These are phyloP conservation scores for Fagopyrum esculentum DNA, from an alignment of 148 eudicot genomes.

Conservation along the genomic window DNA sequence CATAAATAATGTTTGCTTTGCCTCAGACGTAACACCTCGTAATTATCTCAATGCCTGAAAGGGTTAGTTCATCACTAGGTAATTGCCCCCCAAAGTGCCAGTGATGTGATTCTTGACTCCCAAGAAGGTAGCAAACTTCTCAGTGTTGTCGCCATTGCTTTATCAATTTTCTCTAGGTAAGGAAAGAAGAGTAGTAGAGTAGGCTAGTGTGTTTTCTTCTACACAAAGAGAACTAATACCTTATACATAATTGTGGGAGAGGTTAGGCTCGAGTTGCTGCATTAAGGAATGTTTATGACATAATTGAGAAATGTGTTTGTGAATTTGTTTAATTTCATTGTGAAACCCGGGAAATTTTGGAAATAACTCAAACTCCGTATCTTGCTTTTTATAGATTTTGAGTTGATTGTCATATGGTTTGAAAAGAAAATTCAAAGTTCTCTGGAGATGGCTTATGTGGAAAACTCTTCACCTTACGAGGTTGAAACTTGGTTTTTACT, in stretches of 20 bases:
- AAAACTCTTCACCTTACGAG: slow-evolving; percentile 81
- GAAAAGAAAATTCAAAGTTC: slow-evolving; percentile 72
- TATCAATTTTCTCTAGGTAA: too few species aligned
- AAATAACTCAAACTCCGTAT: neutral
- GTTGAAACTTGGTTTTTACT: slow-evolving; percentile 75
- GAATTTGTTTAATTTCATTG: slow-evolving; percentile 2
- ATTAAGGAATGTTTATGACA: too few species aligned
- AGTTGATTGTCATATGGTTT: slow-evolving; percentile 55
- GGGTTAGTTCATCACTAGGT: slow-evolving; percentile 34
- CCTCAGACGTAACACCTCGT: neutral
- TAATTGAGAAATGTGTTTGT: too few species aligned
- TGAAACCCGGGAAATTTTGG: neutral
- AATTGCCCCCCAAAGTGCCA: slow-evolving; percentile 92
- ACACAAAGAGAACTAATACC: too few species aligned
- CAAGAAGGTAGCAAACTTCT: slow-evolving; percentile 98
- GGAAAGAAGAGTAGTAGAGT: too few species aligned
- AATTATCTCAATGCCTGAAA: neutral
- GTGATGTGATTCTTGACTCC: slow-evolving; percentile 82
- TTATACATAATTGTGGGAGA: too few species aligned
- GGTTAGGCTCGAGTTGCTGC: too few species aligned
- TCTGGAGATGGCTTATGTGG: slow-evolving; percentile 94
- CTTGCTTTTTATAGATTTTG: slow-evolving; percentile 46
- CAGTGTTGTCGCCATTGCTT: slow-evolving; percentile 93
- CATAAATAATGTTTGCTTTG: slow-evolving; percentile 2
- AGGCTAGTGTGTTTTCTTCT: too few species aligned